Base-by-base conservation (phyloP, 2,329 filamentous ascomycete genomes). In the Sporothrix mexicana region DNA sequence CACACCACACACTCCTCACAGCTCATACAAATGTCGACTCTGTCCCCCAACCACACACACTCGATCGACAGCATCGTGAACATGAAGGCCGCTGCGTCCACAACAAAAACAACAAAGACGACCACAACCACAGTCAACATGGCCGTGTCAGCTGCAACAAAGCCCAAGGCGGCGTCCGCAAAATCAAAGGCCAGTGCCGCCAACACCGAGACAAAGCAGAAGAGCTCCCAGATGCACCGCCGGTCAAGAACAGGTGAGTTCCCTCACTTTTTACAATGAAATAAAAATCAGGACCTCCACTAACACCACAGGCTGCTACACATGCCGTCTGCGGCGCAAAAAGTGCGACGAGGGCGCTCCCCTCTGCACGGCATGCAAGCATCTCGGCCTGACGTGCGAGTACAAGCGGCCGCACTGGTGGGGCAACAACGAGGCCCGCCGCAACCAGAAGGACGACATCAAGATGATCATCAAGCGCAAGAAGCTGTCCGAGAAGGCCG, bases 391-490 rank as follows among this genome's bases (percentile, higher is more conserved):
- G 73, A 87, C 88, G 79, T 99, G 96, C 85, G 94, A 98, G 85
- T 99, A 98, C 85, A 97, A 97, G 87, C 87, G 95, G 80, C 96
- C 96, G 51, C 90, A 93, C 84, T 99, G 96, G 96, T 99, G 96
- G 96, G 93, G 92, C 83, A 98, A 96, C 86, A 92, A 93, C 79
- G 94, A 97, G 76, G 90, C 92, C 79, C 88, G 96, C 77, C 90
- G 92, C 78, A 85, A 91, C 72, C 94, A 98, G 81, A 99, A 98
- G 85, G 96, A 98, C 80, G 85, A 91, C 77, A 97, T 99, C 87
- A 99, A 99, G 88, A 92, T 92, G 83, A 93, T 95, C 82, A 98
- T 99, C 86, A 98, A 97, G 89, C 90, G 92, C 80, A 98, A 96
- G 80, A 98, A 98, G 88, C 87, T 97, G 77, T 91, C 91, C 36